Evolutionary conservation across 1,284 basidiomycete species (phyloP).

Genomic region (Neotropicomus parvogracilis): DNA sequence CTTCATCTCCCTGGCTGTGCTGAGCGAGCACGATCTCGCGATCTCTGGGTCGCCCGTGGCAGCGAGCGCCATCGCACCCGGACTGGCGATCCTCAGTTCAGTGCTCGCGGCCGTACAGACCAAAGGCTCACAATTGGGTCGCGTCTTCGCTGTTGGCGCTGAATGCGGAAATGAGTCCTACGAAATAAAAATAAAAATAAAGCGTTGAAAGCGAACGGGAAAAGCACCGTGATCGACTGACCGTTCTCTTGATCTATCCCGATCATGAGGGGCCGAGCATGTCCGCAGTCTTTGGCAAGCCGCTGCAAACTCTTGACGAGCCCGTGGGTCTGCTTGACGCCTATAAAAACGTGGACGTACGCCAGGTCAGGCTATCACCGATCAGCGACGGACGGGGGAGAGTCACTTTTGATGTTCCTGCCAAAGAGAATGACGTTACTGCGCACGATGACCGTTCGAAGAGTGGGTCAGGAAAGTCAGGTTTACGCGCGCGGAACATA

Average conservation of each 20-base stretch:
- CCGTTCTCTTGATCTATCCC: conserved; percentile 74
- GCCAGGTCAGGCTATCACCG: background rate
- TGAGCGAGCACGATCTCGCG: conserved; percentile 45
- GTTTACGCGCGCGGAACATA: conserved; percentile 15
- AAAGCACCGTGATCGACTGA: conserved; percentile 28
- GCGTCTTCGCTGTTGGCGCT: conserved; percentile 50
- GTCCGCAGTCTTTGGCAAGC: conserved; percentile 55
- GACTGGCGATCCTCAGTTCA: conserved; percentile 38
- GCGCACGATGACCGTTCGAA: background rate
- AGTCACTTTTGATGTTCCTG: conserved; percentile 54
- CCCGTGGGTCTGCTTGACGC: conserved; percentile 46
- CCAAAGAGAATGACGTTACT: conserved; percentile 66
- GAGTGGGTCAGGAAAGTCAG: too few species aligned
- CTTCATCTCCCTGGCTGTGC: conserved; percentile 53
- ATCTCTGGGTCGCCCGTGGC: conserved; percentile 48
- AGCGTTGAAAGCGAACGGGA: too few species aligned
- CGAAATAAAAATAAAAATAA: too few species aligned
- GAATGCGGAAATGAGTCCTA: conserved; percentile 66
- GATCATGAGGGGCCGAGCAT: conserved; percentile 54
- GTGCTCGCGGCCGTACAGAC: background rate
- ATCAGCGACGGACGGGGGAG: background rate
- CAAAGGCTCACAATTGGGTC: conserved; percentile 56
- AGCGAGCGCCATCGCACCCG: conserved; percentile 69
- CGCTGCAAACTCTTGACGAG: conserved; percentile 50
- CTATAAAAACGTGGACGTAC: conserved; percentile 30